Conservation (phyloP, 2,329 filamentous ascomycete species). For the Verticillium dahliae region DNA sequence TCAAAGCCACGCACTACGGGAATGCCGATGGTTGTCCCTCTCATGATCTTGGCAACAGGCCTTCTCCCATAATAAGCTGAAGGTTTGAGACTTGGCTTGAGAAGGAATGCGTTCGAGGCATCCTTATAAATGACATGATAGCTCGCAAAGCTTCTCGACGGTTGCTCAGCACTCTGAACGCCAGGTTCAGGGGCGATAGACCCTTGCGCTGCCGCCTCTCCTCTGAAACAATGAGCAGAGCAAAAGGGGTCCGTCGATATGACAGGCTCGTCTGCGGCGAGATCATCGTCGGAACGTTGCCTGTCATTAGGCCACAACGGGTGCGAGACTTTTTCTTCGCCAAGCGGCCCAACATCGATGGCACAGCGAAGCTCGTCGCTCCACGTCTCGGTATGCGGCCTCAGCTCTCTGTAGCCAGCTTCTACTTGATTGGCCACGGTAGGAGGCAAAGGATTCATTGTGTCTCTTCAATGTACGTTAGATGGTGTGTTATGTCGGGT, state of each 20-base stretch:
- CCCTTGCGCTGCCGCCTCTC: constrained; percentile 53
- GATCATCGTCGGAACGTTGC: constrained; percentile 10
- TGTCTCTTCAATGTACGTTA: constrained; percentile 48
- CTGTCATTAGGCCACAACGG: constrained; percentile 64
- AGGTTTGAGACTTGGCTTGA: constrained; percentile 79
- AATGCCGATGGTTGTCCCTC: constrained; percentile 74
- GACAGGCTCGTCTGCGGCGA: constrained; percentile 21
- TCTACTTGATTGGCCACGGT: constrained; percentile 87
- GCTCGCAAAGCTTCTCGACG: constrained; percentile 56
- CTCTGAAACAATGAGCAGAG: constrained; percentile 51
- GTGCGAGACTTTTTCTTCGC: constrained; percentile 92
- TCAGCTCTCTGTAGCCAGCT: constrained; percentile 78
- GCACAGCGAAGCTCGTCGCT: constrained; percentile 84
- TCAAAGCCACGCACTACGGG: constrained; percentile 88
- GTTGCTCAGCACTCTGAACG: constrained; percentile 30
- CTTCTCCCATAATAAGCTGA: constrained; percentile 78
- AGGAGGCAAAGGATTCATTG: constrained; percentile 83
- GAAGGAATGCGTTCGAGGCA: constrained; percentile 67
- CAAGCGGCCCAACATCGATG: constrained; percentile 78
- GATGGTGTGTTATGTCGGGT: background rate
- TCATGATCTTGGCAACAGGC: constrained; percentile 78
- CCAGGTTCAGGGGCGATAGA: constrained; percentile 27
- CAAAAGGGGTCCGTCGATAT: constrained; percentile 52
- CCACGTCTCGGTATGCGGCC: constrained; percentile 90
- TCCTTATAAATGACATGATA: constrained; percentile 87